Percentiles rank a stretch among this genome's conserved stretches.
phyloP scores from a whole-genome alignment of 768 basidiomycete species.

The Lactarius akahatsu region DNA sequence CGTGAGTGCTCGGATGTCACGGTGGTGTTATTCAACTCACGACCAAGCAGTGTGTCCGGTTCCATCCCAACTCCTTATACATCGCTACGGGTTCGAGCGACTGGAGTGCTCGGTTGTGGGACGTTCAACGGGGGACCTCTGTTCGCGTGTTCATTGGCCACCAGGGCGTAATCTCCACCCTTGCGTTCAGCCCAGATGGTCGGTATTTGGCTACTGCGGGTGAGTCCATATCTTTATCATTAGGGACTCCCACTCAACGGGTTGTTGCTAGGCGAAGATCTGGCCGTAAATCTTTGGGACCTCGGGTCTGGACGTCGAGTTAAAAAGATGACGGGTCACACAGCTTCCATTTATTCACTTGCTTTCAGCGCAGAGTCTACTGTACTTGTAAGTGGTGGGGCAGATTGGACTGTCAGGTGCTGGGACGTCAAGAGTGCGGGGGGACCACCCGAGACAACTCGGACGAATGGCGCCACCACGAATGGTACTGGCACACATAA shows the following conservation, averaged over 20 bases:
- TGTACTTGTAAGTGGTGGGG: constrained; percentile 84
- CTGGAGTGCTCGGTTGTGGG: constrained; percentile 95
- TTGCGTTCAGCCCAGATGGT: constrained; percentile 93
- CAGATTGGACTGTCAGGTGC: constrained; percentile 96
- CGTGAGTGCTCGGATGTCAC: constrained; percentile 50
- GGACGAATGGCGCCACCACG: constrained; percentile 52
- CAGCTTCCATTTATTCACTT: constrained; percentile 83
- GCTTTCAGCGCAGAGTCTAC: constrained; percentile 91
- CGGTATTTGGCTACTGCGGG: constrained; percentile 90
- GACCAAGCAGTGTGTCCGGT: constrained; percentile 76
- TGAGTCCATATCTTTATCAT: constrained; percentile 33
- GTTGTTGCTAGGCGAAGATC: constrained; percentile 68
- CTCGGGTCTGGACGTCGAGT: constrained; percentile 90
- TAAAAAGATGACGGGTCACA: constrained; percentile 96
- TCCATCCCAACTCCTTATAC: constrained; percentile 97
- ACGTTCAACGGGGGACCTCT: constrained; percentile 93
- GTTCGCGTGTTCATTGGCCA: constrained; percentile 96
- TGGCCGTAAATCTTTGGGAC: constrained; percentile 96
- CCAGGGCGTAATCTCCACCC: constrained; percentile 78
- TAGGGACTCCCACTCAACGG: constrained; percentile 9
- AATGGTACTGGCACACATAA: constrained; percentile 32
- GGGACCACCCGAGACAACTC: constrained; percentile 54
- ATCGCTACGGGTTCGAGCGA: constrained; percentile 96
- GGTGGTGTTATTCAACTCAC: constrained; percentile 7
- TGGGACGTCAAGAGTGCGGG: constrained; percentile 92